Base-by-base conservation (phyloP, 2,329 filamentous ascomycete genomes). In the Pyrenophora tritici-repentis region DNA sequence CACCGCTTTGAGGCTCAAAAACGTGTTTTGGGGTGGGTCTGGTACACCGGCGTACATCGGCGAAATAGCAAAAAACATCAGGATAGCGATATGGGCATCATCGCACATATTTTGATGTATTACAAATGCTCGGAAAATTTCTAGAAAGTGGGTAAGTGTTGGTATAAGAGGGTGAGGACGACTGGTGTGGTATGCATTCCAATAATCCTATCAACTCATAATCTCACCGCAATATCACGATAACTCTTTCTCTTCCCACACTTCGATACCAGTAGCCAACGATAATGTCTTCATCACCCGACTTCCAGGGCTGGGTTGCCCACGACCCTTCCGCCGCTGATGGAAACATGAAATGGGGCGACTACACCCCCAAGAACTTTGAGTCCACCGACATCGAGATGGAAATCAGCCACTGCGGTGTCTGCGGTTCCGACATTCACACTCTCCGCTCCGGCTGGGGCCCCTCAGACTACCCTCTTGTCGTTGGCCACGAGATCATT, bases 361-460 rank as follows among this genome's bases (percentile, higher is more conserved):
- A 70, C 40, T 78, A 72, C 57, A 61, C 69, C 46, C 74, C 74
- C 34, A 77, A 78, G 67, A 63, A 70, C 3, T 69, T 66, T 41
- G 89, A 86, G 59, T 88, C 91, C 70, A 84, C 89, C 73, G 90
- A 96, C 32, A 61, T 69, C 56, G 67, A 71, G 47, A 68, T 74
- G 55, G 50, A 67, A 7, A 72, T 73, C 50, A 58, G 62, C 58
- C 86, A 62, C 54, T 72, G 70, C 51, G 71, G 71, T 53, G 63
- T 73, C 49, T 74, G 71, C 56, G 71, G 67, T 17, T 62, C 56
- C 18, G 71, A 73, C 44, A 56, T 73, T 29, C 68, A 73, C 63
- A 69, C 65, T 1, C 64, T 74, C 6, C 63, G 66, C 43, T 67
- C 63, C 18, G 76, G 76, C n/a, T 78, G 76, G 76, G 75, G 72